Evolutionary conservation across 2,329 filamentous ascomycete species (phyloP).

Genomic region (Hymenotorrendiella dingleyae): DNA sequence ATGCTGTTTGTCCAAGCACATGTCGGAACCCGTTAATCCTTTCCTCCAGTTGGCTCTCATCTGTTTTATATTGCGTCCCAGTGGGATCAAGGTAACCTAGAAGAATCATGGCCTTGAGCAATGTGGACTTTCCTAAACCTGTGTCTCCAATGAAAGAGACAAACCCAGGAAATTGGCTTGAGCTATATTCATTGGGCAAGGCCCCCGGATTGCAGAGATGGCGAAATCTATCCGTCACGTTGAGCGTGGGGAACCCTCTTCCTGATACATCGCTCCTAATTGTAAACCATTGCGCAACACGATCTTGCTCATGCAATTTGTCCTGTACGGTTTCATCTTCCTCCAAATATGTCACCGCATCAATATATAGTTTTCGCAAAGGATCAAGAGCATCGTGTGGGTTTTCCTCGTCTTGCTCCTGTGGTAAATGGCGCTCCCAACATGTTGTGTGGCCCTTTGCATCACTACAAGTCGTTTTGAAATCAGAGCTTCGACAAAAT

Average conservation of each 20-base stretch:
- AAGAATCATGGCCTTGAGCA: constrained; percentile 20
- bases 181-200: constrained; percentile 7
- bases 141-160: constrained; percentile 23
- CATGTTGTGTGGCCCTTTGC: constrained; percentile 1
- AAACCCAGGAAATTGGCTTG: constrained; percentile 19
- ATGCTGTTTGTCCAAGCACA: constrained; percentile 3
- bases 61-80: constrained; percentile 2
- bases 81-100: constrained; percentile 11
- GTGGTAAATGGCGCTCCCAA: constrained; percentile 4
- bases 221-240: constrained; percentile 7
- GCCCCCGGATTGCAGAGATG: constrained; percentile 7
- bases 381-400: constrained; percentile 4
- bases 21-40: constrained; percentile 4
- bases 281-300: constrained; percentile 8
- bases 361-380: constrained; percentile 4
- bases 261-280: constrained; percentile 3
- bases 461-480: constrained; percentile 2
- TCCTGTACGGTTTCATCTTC: constrained; percentile 1
- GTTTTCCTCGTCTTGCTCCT: constrained; percentile 4
- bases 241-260: neutral
- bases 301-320: constrained; percentile 4
- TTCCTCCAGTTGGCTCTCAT: constrained; percentile 1
- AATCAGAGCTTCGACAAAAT: constrained; percentile 5
- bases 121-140: constrained; percentile 19
- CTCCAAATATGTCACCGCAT: constrained; percentile 8